Evolutionary conservation across 805 yeast species (phyloP).

Genomic region (Komagataella phaffii): DNA sequence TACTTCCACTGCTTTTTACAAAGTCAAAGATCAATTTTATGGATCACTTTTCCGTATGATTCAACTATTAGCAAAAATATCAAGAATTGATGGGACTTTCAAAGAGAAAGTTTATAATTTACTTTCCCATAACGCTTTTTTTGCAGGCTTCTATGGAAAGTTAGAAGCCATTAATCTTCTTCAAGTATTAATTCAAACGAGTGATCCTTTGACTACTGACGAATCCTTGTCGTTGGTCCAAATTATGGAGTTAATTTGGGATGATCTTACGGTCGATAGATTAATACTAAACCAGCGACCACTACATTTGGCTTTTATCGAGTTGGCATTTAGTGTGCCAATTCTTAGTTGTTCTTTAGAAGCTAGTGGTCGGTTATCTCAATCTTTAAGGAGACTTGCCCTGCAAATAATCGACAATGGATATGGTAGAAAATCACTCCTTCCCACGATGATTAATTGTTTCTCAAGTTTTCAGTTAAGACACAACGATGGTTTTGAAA

Average conservation of each 20-base stretch:
- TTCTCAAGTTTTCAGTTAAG: conserved; percentile 30
- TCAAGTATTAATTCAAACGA: neutral
- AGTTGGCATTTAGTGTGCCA: conserved; percentile 28
- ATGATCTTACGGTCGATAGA: conserved; percentile 39
- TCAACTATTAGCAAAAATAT: neutral
- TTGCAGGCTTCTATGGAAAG: neutral
- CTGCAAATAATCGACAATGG: conserved; percentile 32
- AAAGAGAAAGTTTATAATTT: neutral
- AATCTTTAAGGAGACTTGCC: conserved; percentile 21
- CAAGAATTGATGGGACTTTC: neutral
- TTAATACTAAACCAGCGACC: conserved; percentile 51
- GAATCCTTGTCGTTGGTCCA: conserved; percentile 13
- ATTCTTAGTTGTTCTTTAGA: conserved; percentile 24
- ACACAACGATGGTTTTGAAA: conserved; percentile 21
- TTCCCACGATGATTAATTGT: conserved; percentile 42
- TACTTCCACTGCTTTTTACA: conserved; percentile 23
- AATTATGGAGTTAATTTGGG: conserved; percentile 38
- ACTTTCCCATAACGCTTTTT: neutral
- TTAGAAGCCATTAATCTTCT: neutral
- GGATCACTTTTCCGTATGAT: conserved; percentile 15
- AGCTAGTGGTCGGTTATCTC: conserved; percentile 13
- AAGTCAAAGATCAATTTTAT: conserved; percentile 23
- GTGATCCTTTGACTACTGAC: neutral
- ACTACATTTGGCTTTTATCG: conserved; percentile 45
- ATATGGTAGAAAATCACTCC: conserved; percentile 50